phyloP scores from a whole-genome alignment of 306 rosid genomes.

The Vigna angularis region DNA sequence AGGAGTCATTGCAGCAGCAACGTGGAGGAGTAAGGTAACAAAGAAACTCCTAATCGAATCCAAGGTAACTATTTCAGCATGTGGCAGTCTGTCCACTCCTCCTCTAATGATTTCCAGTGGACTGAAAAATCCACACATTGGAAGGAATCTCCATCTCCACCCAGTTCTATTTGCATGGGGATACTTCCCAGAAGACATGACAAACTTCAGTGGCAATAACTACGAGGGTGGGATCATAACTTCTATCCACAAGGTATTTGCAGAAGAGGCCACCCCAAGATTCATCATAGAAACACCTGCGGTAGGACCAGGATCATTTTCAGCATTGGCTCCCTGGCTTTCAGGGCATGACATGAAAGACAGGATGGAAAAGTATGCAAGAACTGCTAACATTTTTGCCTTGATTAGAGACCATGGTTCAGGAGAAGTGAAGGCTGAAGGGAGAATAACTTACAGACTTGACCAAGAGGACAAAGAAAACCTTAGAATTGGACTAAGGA shows the following conservation, averaged over 20 bases:
- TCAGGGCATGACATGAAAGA: conserved; percentile 80
- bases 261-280: conserved; percentile 50
- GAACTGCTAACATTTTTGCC: conserved; percentile 78
- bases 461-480: conserved; percentile 67
- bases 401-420: conserved; percentile 83
- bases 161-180: conserved; percentile 83
- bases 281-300: conserved; percentile 76
- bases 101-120: conserved; percentile 85
- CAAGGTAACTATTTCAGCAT: conserved; percentile 73
- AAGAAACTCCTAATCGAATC: conserved; percentile 81
- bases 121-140: conserved; percentile 72
- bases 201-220: conserved; percentile 57
- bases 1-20: conserved; percentile 69
- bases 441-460: conserved; percentile 60
- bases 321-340: conserved; percentile 74
- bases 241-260: conserved; percentile 68
- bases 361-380: conserved; percentile 65
- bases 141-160: conserved; percentile 85
- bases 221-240: conserved; percentile 89
- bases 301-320: conserved; percentile 76
- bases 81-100: conserved; percentile 82
- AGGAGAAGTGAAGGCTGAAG: conserved; percentile 68
- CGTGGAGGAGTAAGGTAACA: conserved; percentile 54
- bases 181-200: conserved; percentile 68
- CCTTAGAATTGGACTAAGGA: conserved; percentile 67